Base-by-base conservation (phyloP, 257 asterid genomes). In the Solanum sejunctum region DNA sequence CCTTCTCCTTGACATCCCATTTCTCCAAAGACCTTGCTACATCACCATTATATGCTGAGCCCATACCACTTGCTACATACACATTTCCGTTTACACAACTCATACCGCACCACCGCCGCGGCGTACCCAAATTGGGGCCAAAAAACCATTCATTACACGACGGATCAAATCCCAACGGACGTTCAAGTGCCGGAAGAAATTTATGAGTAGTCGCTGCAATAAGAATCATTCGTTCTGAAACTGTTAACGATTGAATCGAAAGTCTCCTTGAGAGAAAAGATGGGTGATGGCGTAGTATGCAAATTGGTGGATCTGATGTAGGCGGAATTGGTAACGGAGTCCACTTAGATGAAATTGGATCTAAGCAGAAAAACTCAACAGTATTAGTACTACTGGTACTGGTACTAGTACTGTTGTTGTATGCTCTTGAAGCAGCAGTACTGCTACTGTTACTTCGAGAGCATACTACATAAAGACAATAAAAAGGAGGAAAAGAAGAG, bases 71-170 rank as follows among this genome's bases (percentile, higher is more conserved):
- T 20, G 92, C 91, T 11, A 93, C 90, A 63, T 94, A 94, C 28
- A 93, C 81, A 0, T 83, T 21, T 6, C 91, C 90, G 9, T 64
- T 57, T 0, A 87, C 81, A 2, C 91, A 84, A 3, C 95, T 94
- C 0, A 93, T 45, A 52, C 86, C 90, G 69, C 98, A 95, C 98
- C 98, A 94, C 20, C 98, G 89, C 8, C 97, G 91, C 0, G 98
- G 97, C 20, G 88, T 52, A 20, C 85, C 15, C 13, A 93, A 71
- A 1, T 80, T 89, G 20, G 98, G 98, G 0, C 98, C 98, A 8
- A 55, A 87, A 70, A 80, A 86, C 98, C 98, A 95, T 49, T 85
- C 87, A 9, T 87, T 75, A 32, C 91, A 51, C 8, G 83, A 69
- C 8, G 97, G 96, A 85, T 94, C 89, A 77, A 93, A 93, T 17